Conservation (phyloP, 257 asterid species). For the Petunia axillaris region DNA sequence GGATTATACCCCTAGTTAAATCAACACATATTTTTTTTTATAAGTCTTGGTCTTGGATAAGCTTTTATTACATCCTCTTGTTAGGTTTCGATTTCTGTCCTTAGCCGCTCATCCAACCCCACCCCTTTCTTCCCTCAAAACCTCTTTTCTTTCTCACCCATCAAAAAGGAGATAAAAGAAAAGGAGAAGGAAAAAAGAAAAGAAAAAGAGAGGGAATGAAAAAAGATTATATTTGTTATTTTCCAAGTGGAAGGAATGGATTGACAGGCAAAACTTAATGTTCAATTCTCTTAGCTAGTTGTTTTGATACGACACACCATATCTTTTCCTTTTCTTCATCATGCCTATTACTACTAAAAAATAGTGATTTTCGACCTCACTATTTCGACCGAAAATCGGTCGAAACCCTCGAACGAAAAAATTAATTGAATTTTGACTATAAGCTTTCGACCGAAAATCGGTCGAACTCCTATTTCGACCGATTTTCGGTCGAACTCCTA, state of each 20-base stretch:
- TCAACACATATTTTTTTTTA: background rate
- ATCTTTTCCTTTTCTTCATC: slow-evolving; percentile 10
- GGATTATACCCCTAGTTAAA: slow-evolving; percentile 29
- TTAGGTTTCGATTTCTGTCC: slow-evolving; percentile 34
- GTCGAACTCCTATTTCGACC: too few species aligned
- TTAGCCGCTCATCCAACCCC: slow-evolving; percentile 1
- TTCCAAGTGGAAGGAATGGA: slow-evolving; percentile 58
- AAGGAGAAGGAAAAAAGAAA: background rate
- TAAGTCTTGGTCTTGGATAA: slow-evolving; percentile 41
- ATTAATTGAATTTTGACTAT: too few species aligned
- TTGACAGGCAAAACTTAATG: slow-evolving; percentile 46
- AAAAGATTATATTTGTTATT: slow-evolving; percentile 47
- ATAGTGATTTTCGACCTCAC: too few species aligned
- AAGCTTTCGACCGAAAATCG: too few species aligned
- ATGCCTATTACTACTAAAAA: background rate
- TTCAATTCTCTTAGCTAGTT: slow-evolving; percentile 30
- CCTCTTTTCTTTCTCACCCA: slow-evolving; percentile 16
- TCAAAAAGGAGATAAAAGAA: background rate
- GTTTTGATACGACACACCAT: slow-evolving; percentile 53
- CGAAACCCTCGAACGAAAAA: too few species aligned
- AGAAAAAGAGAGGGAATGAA: slow-evolving; percentile 41
- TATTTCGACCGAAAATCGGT: too few species aligned
- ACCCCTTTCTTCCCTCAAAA: background rate
- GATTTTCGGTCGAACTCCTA: too few species aligned
- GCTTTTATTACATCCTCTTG: slow-evolving; percentile 36